A percentile compares a stretch with the other conserved stretches of the same genome.
Evolutionary conservation across 192 early-diverging fungal species (phyloP).

Genomic region (Coemansia sp.): DNA sequence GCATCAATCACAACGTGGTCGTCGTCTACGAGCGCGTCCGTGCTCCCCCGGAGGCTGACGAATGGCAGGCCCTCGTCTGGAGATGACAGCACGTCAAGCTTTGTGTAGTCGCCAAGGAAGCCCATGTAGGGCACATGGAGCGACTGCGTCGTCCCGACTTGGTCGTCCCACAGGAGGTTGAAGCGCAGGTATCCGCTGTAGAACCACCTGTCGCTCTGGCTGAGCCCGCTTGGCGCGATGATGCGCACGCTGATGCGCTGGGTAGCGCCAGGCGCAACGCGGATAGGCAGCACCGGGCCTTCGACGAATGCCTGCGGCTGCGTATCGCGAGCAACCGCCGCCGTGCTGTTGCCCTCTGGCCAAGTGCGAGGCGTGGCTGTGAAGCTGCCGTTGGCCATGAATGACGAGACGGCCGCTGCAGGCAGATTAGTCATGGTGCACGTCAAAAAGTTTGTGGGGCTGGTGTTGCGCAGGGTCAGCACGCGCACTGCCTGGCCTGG

Average conservation of each 20-base stretch:
- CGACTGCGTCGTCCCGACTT: constrained; percentile 34
- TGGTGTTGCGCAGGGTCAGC: constrained; percentile 42
- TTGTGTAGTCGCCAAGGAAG: constrained; percentile 50
- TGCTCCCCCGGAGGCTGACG: constrained; percentile 37
- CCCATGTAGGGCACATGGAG: constrained; percentile 55
- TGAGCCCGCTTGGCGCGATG: constrained; percentile 33
- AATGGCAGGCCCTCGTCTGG: constrained; percentile 49
- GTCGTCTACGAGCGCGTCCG: constrained; percentile 33
- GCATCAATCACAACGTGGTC: constrained; percentile 33
- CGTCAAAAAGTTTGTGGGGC: constrained; percentile 33
- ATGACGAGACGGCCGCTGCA: constrained; percentile 48
- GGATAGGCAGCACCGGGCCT: constrained; percentile 30
- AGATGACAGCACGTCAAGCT: constrained; percentile 40
- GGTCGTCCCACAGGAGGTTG: constrained; percentile 54
- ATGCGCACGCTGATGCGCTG: constrained; percentile 39
- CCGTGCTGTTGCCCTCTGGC: constrained; percentile 24
- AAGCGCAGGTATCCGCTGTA: constrained; percentile 52
- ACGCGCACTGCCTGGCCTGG: constrained; percentile 12
- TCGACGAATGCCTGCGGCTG: constrained; percentile 45
- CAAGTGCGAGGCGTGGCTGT: constrained; percentile 36
- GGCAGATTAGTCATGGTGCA: constrained; percentile 50
- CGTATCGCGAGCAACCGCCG: constrained; percentile 15
- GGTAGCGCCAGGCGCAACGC: constrained; percentile 28
- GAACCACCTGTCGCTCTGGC: constrained; percentile 36
- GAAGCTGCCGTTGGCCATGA: constrained; percentile 48